A percentile compares a stretch with the other conserved stretches of the same genome.
These are phyloP conservation scores for Thymus quinquecostatus DNA, from an alignment of 257 asterid species.

Conservation along the genomic window DNA sequence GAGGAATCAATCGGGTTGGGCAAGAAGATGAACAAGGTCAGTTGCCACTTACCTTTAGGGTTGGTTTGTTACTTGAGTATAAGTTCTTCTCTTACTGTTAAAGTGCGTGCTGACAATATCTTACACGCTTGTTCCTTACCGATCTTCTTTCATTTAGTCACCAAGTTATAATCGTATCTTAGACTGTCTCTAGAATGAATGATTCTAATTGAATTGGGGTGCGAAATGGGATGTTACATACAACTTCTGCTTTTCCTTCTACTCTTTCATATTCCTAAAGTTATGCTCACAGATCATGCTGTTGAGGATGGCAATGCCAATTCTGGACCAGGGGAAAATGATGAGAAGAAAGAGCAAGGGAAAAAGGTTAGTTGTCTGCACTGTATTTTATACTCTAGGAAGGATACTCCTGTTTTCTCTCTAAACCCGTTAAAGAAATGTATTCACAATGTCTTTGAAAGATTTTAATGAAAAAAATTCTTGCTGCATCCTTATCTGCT, in stretches of 20 bases:
- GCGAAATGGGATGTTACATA: slow-evolving; percentile 7
- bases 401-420: not conserved
- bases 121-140: not conserved
- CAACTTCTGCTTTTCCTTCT: slow-evolving; percentile 20
- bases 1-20: slow-evolving; percentile 96
- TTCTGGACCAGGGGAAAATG: slow-evolving; percentile 49
- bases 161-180: slow-evolving; percentile 18
- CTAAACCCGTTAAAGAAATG: not conserved
- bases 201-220: not conserved
- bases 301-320: slow-evolving; percentile 47
- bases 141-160: slow-evolving; percentile 19
- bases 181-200: not conserved
- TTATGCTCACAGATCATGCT: slow-evolving; percentile 45
- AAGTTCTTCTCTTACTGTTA: not conserved
- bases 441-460: not conserved
- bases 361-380: slow-evolving; percentile 61
- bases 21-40: slow-evolving; percentile 79
- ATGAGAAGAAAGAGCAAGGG: slow-evolving; percentile 60
- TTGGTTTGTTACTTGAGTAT: not conserved
- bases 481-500: not conserved
- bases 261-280: not conserved
- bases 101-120: not conserved
- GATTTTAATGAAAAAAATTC: too few relatives aligned
- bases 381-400: slow-evolving; percentile 2
- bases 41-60: slow-evolving; percentile 26